Conservation (phyloP, 2,329 filamentous ascomycete genomes). For the Paecilomyces variotii region DNA sequence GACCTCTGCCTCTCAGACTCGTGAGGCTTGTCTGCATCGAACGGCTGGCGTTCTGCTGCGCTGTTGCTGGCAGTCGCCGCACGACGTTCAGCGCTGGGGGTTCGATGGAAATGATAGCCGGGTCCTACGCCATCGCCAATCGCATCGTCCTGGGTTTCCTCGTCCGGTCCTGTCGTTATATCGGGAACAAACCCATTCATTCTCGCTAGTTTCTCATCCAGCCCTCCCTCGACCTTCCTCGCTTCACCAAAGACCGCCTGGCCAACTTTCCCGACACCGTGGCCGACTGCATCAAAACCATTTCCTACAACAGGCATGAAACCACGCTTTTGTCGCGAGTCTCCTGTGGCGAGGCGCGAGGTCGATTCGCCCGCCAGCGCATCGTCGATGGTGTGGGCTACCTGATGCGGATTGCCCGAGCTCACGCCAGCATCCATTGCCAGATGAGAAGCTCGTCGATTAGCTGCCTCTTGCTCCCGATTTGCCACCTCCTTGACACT, state of each 20-base stretch:
- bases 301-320: constrained; percentile 43
- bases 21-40: background rate
- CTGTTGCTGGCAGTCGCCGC: background rate
- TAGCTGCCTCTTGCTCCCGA: constrained; percentile 43
- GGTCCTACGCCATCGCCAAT: constrained; percentile 1
- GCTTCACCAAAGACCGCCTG: constrained; percentile 38
- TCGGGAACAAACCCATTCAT: constrained; percentile 25
- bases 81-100: constrained; percentile 3
- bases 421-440: constrained; percentile 45
- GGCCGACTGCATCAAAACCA: constrained; percentile 44
- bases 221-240: constrained; percentile 30
- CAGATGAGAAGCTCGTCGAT: constrained; percentile 38
- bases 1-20: background rate
- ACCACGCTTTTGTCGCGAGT: constrained; percentile 11
- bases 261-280: constrained; percentile 39
- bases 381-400: constrained; percentile 43
- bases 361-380: constrained; percentile 26
- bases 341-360: background rate
- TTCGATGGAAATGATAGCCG: constrained; percentile 3
- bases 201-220: constrained; percentile 26
- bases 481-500: constrained; percentile 27
- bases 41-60: background rate
- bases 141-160: background rate
- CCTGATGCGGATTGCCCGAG: constrained; percentile 50
- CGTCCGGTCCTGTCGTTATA: constrained; percentile 1